Conservation (phyloP, 2,329 filamentous ascomycete genomes). For the Diplodia seriata region DNA sequence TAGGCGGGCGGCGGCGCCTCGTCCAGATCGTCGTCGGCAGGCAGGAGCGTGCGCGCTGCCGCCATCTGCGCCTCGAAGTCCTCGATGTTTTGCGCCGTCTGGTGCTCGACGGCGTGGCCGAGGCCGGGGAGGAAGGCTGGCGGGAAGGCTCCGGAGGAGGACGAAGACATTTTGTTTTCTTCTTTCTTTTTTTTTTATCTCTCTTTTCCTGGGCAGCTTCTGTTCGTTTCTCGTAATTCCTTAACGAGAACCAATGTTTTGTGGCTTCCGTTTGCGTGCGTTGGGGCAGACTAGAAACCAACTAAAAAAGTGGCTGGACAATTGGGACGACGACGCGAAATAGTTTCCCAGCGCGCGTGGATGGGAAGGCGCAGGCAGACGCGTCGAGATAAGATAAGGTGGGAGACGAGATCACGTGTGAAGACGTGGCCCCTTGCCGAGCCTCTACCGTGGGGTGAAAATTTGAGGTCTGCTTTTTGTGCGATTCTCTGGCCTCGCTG, state of each 20-base stretch:
- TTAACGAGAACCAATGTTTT: too few relatives aligned
- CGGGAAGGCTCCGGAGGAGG: slow-evolving; percentile 9
- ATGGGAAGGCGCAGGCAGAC: not conserved
- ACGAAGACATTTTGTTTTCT: not conserved
- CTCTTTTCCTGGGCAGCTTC: not conserved
- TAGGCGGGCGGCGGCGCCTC: not conserved
- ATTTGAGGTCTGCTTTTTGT: not conserved
- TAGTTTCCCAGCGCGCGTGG: not conserved
- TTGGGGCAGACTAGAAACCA: not conserved
- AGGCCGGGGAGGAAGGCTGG: slow-evolving; percentile 13
- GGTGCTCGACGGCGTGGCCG: not conserved
- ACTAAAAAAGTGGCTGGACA: not conserved
- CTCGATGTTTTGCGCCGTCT: slow-evolving; percentile 16
- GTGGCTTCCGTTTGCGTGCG: not conserved
- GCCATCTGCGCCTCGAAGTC: slow-evolving; percentile 28
- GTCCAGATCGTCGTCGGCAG: not conserved
- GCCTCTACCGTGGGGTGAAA: not conserved
- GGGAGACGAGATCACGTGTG: not conserved
- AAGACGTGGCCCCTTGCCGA: not conserved
- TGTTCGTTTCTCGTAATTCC: too few relatives aligned
- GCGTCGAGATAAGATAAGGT: slow-evolving; percentile 3
- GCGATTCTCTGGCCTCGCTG: not conserved
- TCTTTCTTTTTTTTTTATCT: not conserved
- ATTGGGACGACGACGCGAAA: not conserved
- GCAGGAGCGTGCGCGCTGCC: not conserved